Evolutionary conservation across 345 rosid species (phyloP), one percentile per base, ranked within the genome.

Genomic region (Hibiscus tridactylites): DNA sequence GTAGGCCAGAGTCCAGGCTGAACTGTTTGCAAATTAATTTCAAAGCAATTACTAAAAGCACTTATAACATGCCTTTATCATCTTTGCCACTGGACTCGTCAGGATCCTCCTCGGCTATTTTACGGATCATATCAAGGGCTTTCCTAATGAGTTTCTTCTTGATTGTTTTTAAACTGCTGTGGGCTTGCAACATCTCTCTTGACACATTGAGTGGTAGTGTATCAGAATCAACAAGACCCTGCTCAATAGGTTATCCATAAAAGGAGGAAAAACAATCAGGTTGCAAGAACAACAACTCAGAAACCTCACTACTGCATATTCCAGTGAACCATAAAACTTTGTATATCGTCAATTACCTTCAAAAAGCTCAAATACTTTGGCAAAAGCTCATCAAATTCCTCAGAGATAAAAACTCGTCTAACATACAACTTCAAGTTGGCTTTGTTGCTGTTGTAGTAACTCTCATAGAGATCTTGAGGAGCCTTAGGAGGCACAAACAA

Each of bases 211-310:
- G 91, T 17, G 97, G 98, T 70, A 95, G 81, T 31, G 98, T 88
- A 79, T 92, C 98, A 1, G 99, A 95, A 85, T 95, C 99, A 81
- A 95, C 96, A 56, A 95, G 96, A 82, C 99, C 99, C 99, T 95
- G 88, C 79, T 73, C 74, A 81, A 78, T 46, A 68, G 26, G 61
- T 29, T 57, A 44, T 26, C 11, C 69, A 68, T 49, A 35, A 24
- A 26, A 28, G 96, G 24, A 21, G 24, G 24, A 21, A 71, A 49
- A 50, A 15, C 16, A 73, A 44, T 68, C 49, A 29, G 24, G 24
- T 21, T 59, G 75, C 35, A 47, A 11, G 39, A 59, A 56, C 24
- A 19, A 54, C 39, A 5, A 33, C n/a, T 28, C 64, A 12, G 3
- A 16, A 37, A 9, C 44, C 15, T 65, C 63, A 6, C 12, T 7